Evolutionary conservation across 768 basidiomycete genomes (phyloP).

Genomic region (Sporobolomyces phaffii): DNA sequence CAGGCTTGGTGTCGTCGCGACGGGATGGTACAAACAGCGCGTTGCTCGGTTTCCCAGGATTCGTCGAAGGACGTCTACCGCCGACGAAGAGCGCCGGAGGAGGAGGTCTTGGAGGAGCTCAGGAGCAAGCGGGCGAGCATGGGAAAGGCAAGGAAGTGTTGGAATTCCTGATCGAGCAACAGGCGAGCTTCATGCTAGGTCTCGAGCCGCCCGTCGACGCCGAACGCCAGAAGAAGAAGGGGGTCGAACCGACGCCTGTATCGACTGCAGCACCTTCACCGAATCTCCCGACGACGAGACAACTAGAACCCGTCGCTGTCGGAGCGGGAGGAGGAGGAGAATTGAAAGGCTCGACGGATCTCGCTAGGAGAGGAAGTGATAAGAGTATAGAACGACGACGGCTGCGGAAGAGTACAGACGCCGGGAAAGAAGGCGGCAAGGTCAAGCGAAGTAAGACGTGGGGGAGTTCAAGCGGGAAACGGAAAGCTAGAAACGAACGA

Average conservation of each 20-base stretch:
- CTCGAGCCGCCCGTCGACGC: slow-evolving; percentile 58
- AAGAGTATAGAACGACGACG: slow-evolving; percentile 37
- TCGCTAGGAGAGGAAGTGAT: slow-evolving; percentile 30
- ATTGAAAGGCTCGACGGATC: slow-evolving; percentile 1
- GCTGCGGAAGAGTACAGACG: slow-evolving; percentile 30
- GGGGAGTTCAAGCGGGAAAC: slow-evolving; percentile 18
- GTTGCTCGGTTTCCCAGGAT: slow-evolving; percentile 34
- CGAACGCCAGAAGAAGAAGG: slow-evolving; percentile 30
- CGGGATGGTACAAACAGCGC: slow-evolving; percentile 14
- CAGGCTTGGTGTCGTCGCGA: slow-evolving; percentile 85
- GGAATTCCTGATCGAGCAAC: slow-evolving; percentile 92
- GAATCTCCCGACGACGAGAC: background rate
- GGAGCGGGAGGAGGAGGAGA: background rate
- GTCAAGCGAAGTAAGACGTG: slow-evolving; percentile 38
- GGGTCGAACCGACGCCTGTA: background rate
- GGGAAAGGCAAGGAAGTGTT: slow-evolving; percentile 80
- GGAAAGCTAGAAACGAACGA: slow-evolving; percentile 7
- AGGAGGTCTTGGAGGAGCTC: background rate
- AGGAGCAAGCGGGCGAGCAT: slow-evolving; percentile 72
- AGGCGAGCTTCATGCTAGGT: slow-evolving; percentile 90
- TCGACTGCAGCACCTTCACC: background rate
- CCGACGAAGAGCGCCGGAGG: background rate
- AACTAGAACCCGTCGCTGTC: no score
- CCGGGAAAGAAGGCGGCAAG: slow-evolving; percentile 29
- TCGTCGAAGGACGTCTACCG: slow-evolving; percentile 26